Conservation (phyloP, 2,329 filamentous ascomycete genomes). For the Botryotinia narcissicola region DNA sequence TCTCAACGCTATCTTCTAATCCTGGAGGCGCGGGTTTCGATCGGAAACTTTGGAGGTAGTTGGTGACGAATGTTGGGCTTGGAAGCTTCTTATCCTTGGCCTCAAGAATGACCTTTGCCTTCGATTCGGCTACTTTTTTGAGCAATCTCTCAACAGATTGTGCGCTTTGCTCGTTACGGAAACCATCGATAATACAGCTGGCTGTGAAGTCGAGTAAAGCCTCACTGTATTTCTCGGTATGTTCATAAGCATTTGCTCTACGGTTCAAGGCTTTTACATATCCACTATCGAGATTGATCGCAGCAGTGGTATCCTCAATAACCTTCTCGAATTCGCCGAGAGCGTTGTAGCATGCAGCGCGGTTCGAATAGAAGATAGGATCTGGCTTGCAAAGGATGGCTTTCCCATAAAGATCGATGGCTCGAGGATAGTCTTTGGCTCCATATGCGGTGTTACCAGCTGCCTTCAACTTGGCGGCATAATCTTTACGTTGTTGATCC, state of each 20-base stretch:
- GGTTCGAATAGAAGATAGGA: slow-evolving; percentile 98
- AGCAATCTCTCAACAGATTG: slow-evolving; percentile 88
- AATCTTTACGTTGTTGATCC: slow-evolving; percentile 74
- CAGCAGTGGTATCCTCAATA: slow-evolving; percentile 93
- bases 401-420: slow-evolving; percentile 92
- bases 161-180: slow-evolving; percentile 86
- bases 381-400: slow-evolving; percentile 97
- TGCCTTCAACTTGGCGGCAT: slow-evolving; percentile 88
- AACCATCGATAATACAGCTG: slow-evolving; percentile 97
- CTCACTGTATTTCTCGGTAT: slow-evolving; percentile 86
- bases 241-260: slow-evolving; percentile 93
- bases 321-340: slow-evolving; percentile 93
- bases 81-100: slow-evolving; percentile 81
- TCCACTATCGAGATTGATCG: slow-evolving; percentile 87
- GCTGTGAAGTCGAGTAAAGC: slow-evolving; percentile 96
- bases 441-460: slow-evolving; percentile 96
- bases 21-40: slow-evolving; percentile 74
- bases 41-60: slow-evolving; percentile 98
- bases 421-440: slow-evolving; percentile 86
- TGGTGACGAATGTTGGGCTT: slow-evolving; percentile 94
- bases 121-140: slow-evolving; percentile 94
- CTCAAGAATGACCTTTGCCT: slow-evolving; percentile 84
- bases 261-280: slow-evolving; percentile 98
- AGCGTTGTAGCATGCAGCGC: slow-evolving; percentile 95
- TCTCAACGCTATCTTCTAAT: slow-evolving; percentile 76